phyloP scores from a whole-genome alignment of 2,329 filamentous ascomycete genomes.

The Parastagonospora nodorum region DNA sequence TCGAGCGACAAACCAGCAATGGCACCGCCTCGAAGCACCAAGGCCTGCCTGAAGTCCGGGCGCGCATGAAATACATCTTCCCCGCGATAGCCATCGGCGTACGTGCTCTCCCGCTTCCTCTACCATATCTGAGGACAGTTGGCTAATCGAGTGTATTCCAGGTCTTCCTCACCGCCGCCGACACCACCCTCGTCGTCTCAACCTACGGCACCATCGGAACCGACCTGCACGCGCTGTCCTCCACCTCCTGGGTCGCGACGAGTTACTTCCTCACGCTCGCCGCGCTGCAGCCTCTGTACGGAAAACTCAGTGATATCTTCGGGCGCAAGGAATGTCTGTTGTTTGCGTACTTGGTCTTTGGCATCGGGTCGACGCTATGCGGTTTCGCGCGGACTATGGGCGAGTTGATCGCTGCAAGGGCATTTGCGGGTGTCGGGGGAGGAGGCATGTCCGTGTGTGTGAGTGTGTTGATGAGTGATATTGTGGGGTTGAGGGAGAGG shows the following conservation, averaged over 20 bases:
- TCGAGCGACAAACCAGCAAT: conserved; percentile 44
- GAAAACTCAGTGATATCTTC: conserved; percentile 73
- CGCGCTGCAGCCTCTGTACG: conserved; percentile 75
- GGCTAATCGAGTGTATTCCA: conserved; percentile 35
- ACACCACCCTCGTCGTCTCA: conserved; percentile 78
- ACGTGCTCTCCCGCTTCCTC: conserved; percentile 35
- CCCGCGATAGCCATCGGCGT: conserved; percentile 68
- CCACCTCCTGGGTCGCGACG: conserved; percentile 73
- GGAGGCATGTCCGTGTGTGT: conserved; percentile 74
- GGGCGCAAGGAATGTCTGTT: conserved; percentile 70
- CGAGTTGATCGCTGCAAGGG: conserved; percentile 69
- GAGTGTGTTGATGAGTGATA: conserved; percentile 71
- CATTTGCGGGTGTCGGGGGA: conserved; percentile 68
- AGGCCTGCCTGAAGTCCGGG: conserved; percentile 55
- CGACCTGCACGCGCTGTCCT: conserved; percentile 74
- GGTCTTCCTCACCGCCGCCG: conserved; percentile 73
- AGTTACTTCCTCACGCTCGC: conserved; percentile 76
- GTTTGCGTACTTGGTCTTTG: conserved; percentile 68
- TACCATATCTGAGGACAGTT: not conserved
- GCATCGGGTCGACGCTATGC: conserved; percentile 66
- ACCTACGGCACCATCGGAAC: conserved; percentile 79
- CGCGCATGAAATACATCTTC: conserved; percentile 61
- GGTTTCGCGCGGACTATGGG: conserved; percentile 67
- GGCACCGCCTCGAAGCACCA: conserved; percentile 45
- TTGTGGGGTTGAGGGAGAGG: conserved; percentile 70